phyloP scores from a whole-genome alignment of 768 basidiomycete species.

The Pholiota microspora region DNA sequence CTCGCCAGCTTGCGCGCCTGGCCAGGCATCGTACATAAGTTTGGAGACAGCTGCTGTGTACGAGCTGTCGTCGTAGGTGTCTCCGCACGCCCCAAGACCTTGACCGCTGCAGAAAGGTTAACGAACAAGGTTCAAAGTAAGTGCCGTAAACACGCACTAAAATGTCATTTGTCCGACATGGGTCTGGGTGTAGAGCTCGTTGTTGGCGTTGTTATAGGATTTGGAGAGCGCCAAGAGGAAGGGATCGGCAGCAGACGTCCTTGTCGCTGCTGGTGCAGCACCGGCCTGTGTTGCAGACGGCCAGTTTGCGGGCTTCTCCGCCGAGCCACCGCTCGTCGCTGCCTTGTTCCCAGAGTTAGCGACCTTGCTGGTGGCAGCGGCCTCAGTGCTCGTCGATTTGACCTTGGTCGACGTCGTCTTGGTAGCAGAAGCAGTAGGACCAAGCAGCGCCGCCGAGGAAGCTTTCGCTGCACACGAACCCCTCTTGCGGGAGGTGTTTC shows the following conservation, averaged over 20 bases:
- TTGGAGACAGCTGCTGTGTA: conserved; percentile 14
- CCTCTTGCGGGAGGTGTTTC: background rate
- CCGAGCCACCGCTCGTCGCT: background rate
- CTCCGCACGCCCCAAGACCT: conserved; percentile 13
- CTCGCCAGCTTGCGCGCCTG: conserved; percentile 8
- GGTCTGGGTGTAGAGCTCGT: conserved; percentile 8
- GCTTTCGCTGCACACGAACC: conserved; percentile 4
- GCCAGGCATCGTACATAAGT: conserved; percentile 15
- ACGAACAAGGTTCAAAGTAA: background rate
- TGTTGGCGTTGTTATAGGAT: conserved; percentile 11
- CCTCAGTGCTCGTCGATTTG: background rate
- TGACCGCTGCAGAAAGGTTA: conserved; percentile 11
- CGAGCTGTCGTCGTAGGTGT: conserved; percentile 14
- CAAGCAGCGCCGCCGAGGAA: background rate
- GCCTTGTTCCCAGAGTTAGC: background rate
- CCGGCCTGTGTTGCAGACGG: conserved; percentile 8
- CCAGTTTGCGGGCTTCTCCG: conserved; percentile 4
- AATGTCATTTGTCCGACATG: conserved; percentile 12
- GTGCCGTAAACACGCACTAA: too few relatives aligned
- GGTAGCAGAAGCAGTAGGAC: background rate
- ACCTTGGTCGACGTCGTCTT: background rate
- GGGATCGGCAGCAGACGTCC: conserved; percentile 12
- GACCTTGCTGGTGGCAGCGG: background rate
- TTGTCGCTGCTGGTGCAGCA: conserved; percentile 10
- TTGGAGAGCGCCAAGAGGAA: conserved; percentile 12